Evolutionary conservation across 2,329 filamentous ascomycete genomes (phyloP), one percentile per base, ranked within the genome.

Genomic region (Cucurbitaria berberidis): DNA sequence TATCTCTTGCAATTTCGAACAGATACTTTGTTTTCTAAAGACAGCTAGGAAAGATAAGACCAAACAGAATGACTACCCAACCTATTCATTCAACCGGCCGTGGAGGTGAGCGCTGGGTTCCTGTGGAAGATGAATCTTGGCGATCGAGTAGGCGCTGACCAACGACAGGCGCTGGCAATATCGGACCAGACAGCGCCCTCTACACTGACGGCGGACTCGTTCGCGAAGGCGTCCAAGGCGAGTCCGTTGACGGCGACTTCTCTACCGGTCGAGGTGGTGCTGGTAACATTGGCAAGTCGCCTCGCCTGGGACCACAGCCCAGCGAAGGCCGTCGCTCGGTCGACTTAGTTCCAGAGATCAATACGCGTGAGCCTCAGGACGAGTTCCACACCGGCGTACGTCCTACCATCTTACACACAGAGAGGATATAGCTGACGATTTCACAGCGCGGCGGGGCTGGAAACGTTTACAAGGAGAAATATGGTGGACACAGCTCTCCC

Each of bases 41-140:
- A 45, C 32, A 32, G 27, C 24, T 19, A 16, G 30, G 27, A 38
- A 42, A 35, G 26, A 44, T n/a, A 16, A 11, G 52, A 42, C 19
- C 39, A 26, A 50, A 18, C 39, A 67, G 26, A 22, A 75, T 73
- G 70, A 59, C 72, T 53, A 58, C 59, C 16, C 57, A 57, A 45
- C 77, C 76, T 7, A 75, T 82, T 49, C 78, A 81, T 56, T 85
- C 83, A 19, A 84, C 84, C 60, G 83, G 83, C 53, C 82, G 83
- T 59, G 83, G 83, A 72, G 83, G 83, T 84, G 74, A 53, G 73
- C 53, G 34, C 38, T 39, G 21, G 45, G 19, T 11, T 22, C 15
- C 18, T 21, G n/a, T 16, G 13, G 30, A 16, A 22, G 21, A 18
- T 26, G 26, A 26, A n/a, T 24, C 43, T 9, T 34, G 13, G 19